Percentiles rank a stretch among this genome's conserved stretches.
phyloP scores from a whole-genome alignment of 2,329 filamentous ascomycete species.

The Alternaria burnsii region DNA sequence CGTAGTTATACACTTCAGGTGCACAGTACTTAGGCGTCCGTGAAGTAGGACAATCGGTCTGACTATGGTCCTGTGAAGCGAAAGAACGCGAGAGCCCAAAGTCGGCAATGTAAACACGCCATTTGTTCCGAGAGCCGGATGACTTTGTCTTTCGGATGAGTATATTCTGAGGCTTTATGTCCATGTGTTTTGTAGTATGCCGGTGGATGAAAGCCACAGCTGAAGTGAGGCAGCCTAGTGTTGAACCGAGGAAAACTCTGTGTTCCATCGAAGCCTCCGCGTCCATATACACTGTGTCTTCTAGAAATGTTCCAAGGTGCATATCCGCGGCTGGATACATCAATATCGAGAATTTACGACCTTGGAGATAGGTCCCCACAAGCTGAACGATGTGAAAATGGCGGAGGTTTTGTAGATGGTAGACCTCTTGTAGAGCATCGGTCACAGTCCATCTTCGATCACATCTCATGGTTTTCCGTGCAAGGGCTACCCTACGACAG shows the following conservation, averaged over 20 bases:
- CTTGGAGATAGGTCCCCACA: slow-evolving; percentile 26
- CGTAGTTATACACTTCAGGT: slow-evolving; percentile 22
- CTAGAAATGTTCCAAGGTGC: slow-evolving; percentile 22
- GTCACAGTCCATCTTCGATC: neutral
- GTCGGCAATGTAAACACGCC: slow-evolving; percentile 29
- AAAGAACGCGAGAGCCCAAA: slow-evolving; percentile 33
- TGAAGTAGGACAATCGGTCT: slow-evolving; percentile 26
- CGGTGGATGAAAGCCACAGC: slow-evolving; percentile 13
- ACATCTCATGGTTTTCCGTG: slow-evolving; percentile 30
- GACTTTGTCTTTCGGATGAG: slow-evolving; percentile 3
- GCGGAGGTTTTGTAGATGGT: slow-evolving; percentile 24
- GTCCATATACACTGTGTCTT: slow-evolving; percentile 11
- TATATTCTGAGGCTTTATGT: slow-evolving; percentile 34
- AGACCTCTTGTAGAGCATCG: slow-evolving; percentile 24
- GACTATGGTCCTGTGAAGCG: slow-evolving; percentile 16
- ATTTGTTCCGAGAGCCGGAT: neutral
- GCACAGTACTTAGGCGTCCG: neutral
- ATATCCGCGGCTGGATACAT: slow-evolving; percentile 30
- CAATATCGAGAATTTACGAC: slow-evolving; percentile 22
- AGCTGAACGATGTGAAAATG: slow-evolving; percentile 30
- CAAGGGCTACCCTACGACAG: slow-evolving; percentile 26
- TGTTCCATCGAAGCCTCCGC: accelerated
- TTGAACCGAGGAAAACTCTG: neutral
- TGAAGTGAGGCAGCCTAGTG: neutral
- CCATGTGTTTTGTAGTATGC: slow-evolving; percentile 27